A percentile compares a stretch with the other conserved stretches of the same genome.
These are phyloP conservation scores for Polychaeton citri DNA, from an alignment of 2,329 filamentous ascomycete species.

Conservation along the genomic window DNA sequence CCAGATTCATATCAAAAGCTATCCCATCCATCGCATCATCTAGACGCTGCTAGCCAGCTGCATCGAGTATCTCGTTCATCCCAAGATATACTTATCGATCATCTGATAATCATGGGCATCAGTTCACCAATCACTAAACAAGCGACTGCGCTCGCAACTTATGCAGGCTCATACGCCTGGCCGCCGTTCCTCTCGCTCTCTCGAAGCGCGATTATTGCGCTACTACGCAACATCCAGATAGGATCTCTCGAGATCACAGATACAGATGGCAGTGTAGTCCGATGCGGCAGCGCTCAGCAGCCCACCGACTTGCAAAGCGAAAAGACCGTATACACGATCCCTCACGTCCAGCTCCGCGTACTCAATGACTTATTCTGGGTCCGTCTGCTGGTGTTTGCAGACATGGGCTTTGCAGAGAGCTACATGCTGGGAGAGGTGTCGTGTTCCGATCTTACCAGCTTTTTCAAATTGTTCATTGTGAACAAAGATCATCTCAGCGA, in stretches of 20 bases:
- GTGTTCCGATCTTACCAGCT: conserved; percentile 51
- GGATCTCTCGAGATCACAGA: conserved; percentile 34
- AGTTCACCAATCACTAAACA: conserved; percentile 23
- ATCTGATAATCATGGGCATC: conserved; percentile 22
- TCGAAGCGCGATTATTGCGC: conserved; percentile 30
- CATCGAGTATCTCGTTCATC: too few species aligned
- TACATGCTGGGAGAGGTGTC: conserved; percentile 62
- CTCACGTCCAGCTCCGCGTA: conserved; percentile 44
- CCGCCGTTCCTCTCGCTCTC: conserved; percentile 34
- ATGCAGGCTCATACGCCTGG: conserved; percentile 34
- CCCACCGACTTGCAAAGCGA: conserved; percentile 23
- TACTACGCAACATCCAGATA: conserved; percentile 32
- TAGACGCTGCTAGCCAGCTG: too few species aligned
- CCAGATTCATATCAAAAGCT: too few species aligned
- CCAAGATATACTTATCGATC: too few species aligned
- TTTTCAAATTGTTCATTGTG: conserved; percentile 62
- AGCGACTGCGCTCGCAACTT: conserved; percentile 26
- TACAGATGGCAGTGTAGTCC: conserved; percentile 28
- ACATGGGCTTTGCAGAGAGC: conserved; percentile 63
- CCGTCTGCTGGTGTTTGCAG: conserved; percentile 53
- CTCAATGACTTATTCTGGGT: conserved; percentile 59
- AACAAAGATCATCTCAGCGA: conserved; percentile 49
- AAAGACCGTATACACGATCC: conserved; percentile 24
- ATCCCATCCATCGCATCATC: too few species aligned
- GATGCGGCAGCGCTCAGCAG: conserved; percentile 27